Evolutionary conservation across 2,329 filamentous ascomycete species (phyloP), one percentile per base, ranked within the genome.

Genomic region (Fusarium miscanthi): DNA sequence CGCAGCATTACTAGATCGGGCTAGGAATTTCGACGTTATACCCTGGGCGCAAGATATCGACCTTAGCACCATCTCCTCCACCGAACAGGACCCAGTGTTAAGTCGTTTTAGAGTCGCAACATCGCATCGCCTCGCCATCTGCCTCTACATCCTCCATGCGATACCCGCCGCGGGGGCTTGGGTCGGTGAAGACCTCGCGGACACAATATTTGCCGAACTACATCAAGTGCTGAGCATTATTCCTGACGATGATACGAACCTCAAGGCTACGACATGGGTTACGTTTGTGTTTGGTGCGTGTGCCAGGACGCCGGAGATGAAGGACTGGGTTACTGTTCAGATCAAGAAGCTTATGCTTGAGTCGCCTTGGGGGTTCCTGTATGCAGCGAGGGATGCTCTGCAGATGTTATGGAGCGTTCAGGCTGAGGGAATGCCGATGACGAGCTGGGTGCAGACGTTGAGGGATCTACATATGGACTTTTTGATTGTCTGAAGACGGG

Each of bases 191-290:
- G 70, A 78, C 16, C 66, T 80, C 35, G 75, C 70, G 8, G 78
- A 80, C 7, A 63, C 74, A 3, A 78, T 89, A 6, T 84, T 84
- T 19, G 69, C 81, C 5, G 85, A 87, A 30, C 81, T 88, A 3
- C 81, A 87, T 11, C 63, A 82, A 6, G 84, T 87, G 31, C 79
- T 89, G 7, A 82, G 83, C 1, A 80, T 79, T 42, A 84, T 90
- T 5, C 83, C 84, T 2, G 81, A 85, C 13, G 81, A 85, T 5
- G 86, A 89, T 49, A 81, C 83, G 3, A 84, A 88, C 25, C 85
- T 88, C 80, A 90, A 89, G 72, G 87, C 86, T 1, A 88, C 87
- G 8, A 84, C 85, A 2, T 90, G 87, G 87, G 86, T 87, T 0
- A 84, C 87, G 0, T 90, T 90, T 59, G 82, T 90, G 10, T 86